phyloP scores from a whole-genome alignment of 2,329 filamentous ascomycete species.

The Curvularia lunata region DNA sequence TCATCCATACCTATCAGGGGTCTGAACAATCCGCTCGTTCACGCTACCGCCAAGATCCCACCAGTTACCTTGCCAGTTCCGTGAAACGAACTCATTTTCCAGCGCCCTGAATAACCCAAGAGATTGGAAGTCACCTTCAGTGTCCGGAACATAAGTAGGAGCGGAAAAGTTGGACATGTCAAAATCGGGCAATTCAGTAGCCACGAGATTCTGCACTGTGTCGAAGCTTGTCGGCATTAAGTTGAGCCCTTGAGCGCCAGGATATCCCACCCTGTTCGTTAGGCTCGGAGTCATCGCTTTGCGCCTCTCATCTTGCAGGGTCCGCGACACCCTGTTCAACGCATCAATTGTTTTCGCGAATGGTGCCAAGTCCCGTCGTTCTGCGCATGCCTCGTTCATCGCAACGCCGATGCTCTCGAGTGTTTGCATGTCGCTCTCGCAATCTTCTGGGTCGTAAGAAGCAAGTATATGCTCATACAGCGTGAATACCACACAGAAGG shows the following conservation, averaged over 20 bases:
- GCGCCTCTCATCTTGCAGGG: conserved; percentile 32
- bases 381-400: conserved; percentile 27
- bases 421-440: conserved; percentile 32
- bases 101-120: conserved; percentile 36
- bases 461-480: conserved; percentile 40
- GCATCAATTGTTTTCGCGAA: conserved; percentile 39
- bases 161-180: conserved; percentile 25
- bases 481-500: conserved; percentile 40
- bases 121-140: conserved; percentile 32
- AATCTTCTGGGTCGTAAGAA: conserved; percentile 28
- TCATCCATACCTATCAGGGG: conserved; percentile 2
- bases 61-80: conserved; percentile 40
- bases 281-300: not conserved
- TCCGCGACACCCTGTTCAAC: conserved; percentile 38
- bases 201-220: conserved; percentile 17
- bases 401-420: conserved; percentile 31
- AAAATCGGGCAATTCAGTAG: conserved; percentile 24
- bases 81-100: conserved; percentile 39
- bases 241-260: not conserved
- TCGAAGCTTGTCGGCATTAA: conserved; percentile 12
- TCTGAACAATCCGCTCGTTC: conserved; percentile 5
- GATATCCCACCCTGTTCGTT: not conserved
- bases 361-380: conserved; percentile 26
- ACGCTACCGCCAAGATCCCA: conserved; percentile 33
- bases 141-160: conserved; percentile 25